These are phyloP conservation scores for Bryoerythrophyllum caledonicum DNA, from an alignment of 225 moss, liverwort and hornwort genomes.

Conservation along the genomic window DNA sequence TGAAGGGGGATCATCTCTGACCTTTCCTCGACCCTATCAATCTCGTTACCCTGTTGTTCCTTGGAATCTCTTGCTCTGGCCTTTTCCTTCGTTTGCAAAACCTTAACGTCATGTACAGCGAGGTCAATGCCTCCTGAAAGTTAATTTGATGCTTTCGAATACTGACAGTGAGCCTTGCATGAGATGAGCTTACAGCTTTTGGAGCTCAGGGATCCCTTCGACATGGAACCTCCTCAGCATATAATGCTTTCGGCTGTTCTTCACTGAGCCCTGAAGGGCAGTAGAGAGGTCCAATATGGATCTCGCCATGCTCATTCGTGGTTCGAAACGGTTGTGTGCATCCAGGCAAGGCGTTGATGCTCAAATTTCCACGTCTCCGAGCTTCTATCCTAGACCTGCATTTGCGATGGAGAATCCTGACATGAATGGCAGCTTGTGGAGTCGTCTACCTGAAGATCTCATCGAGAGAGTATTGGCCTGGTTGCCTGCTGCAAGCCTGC, in stretches of 20 bases:
- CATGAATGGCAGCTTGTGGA: constrained; percentile 41
- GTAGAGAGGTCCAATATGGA: constrained; percentile 13
- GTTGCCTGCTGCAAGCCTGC: constrained; percentile 70
- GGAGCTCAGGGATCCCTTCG: neutral
- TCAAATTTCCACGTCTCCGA: neutral
- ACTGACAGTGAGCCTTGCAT: neutral
- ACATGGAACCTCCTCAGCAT: neutral
- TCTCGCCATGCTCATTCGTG: constrained; percentile 23
- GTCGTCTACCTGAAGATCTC: constrained; percentile 44
- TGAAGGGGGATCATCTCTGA: constrained; percentile 36
- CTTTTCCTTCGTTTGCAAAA: constrained; percentile 16
- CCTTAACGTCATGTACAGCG: neutral
- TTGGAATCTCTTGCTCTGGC: constrained; percentile 32
- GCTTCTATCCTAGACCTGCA: constrained; percentile 10
- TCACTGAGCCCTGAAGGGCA: neutral
- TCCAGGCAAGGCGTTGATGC: neutral
- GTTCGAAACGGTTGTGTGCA: constrained; percentile 31
- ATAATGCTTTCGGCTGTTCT: neutral
- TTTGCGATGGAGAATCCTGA: constrained; percentile 21
- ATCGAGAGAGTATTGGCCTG: constrained; percentile 73
- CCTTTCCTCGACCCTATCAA: constrained; percentile 40
- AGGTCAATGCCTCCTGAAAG: neutral
- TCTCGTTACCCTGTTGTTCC: constrained; percentile 36
- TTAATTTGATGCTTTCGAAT: neutral
- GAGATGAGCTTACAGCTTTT: neutral